Evolutionary conservation across 1,284 basidiomycete genomes (phyloP).

Genomic region (Cryptococcus sp.): DNA sequence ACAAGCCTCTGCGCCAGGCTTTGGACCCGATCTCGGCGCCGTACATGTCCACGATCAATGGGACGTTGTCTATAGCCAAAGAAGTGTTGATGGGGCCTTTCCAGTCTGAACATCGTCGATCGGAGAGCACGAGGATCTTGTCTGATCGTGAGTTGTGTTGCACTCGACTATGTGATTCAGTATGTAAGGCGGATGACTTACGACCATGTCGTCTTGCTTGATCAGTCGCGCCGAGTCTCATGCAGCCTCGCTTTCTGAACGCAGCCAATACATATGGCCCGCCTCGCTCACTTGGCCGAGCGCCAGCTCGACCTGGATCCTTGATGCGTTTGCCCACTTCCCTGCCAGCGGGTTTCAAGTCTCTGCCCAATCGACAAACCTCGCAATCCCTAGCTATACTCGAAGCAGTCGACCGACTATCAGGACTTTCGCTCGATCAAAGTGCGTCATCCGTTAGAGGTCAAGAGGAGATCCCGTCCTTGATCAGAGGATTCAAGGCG

Average conservation of each 20-base stretch:
- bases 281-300: constrained; percentile 50
- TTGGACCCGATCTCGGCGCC: constrained; percentile 40
- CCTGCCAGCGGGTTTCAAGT: constrained; percentile 60
- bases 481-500: constrained; percentile 84
- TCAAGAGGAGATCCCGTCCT: constrained; percentile 60
- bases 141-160: constrained; percentile 47
- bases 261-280: constrained; percentile 63
- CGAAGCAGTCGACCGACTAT: constrained; percentile 75
- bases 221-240: constrained; percentile 82
- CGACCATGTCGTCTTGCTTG: background rate
- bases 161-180: background rate
- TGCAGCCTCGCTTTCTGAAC: constrained; percentile 80
- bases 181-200: background rate
- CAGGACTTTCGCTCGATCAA: constrained; percentile 67
- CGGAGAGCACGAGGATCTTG: constrained; percentile 49
- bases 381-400: constrained; percentile 80
- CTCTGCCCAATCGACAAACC: constrained; percentile 60
- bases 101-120: constrained; percentile 42
- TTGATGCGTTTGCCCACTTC: constrained; percentile 63
- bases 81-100: constrained; percentile 52
- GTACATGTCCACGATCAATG: constrained; percentile 33
- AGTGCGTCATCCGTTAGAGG: constrained; percentile 60
- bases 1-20: constrained; percentile 34
- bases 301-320: constrained; percentile 35
- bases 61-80: constrained; percentile 46